phyloP scores from a whole-genome alignment of 768 basidiomycete species.

The Leccinum truebloodii region DNA sequence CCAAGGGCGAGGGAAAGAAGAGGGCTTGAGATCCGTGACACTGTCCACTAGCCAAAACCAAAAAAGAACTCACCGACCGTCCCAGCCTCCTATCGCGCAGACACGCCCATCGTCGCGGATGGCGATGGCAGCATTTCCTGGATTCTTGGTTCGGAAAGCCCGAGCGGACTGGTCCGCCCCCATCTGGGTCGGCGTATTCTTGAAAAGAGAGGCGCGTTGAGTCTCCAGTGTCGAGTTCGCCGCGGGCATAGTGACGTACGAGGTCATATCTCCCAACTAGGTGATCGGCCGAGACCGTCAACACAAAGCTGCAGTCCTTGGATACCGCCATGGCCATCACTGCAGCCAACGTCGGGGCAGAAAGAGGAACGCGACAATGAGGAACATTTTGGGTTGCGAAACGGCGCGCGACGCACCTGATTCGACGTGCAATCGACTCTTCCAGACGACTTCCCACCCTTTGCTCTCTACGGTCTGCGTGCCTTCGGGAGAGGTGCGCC shows the following conservation, averaged over 20 bases:
- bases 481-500: constrained; percentile 40
- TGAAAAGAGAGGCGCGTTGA: neutral
- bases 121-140: constrained; percentile 3
- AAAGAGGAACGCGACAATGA: neutral
- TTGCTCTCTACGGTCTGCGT: constrained; percentile 58
- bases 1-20: neutral
- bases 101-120: constrained; percentile 62
- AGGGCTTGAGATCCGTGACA: neutral
- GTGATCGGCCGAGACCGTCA: constrained; percentile 58
- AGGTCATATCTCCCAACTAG: constrained; percentile 62
- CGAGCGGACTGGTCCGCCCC: constrained; percentile 9
- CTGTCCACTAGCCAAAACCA: neutral
- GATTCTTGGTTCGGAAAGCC: too few relatives aligned
- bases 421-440: constrained; percentile 64
- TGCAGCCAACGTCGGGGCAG: constrained; percentile 24
- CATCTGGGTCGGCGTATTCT: constrained; percentile 10
- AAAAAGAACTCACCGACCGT: constrained; percentile 70
- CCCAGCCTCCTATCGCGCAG: constrained; percentile 83
- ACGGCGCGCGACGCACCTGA: constrained; percentile 46
- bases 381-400: too few relatives aligned
- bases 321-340: constrained; percentile 74
- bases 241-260: constrained; percentile 34
- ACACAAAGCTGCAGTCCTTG: neutral
- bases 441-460: constrained; percentile 77
- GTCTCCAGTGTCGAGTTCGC: neutral